phyloP scores from a whole-genome alignment of 1,139 yeast genomes.

The Pichia sp. region DNA sequence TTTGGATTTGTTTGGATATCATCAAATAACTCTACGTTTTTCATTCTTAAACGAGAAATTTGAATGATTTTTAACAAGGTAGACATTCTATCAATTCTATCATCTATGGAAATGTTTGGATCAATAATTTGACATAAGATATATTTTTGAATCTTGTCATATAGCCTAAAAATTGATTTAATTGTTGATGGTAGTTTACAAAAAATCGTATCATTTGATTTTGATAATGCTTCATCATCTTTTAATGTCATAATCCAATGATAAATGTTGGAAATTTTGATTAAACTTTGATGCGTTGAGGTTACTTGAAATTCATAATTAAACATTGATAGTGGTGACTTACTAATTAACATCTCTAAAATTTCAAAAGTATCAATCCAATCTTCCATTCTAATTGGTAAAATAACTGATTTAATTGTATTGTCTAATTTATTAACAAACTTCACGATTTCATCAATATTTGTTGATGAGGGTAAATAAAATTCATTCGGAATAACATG shows the following conservation, averaged over 20 bases:
- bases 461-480: slow-evolving; percentile 24
- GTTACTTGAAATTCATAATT: slow-evolving; percentile 44
- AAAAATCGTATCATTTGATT: slow-evolving; percentile 35
- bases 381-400: slow-evolving; percentile 57
- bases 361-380: slow-evolving; percentile 77
- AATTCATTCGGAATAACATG: slow-evolving; percentile 23
- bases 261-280: slow-evolving; percentile 65
- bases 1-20: slow-evolving; percentile 20
- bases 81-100: slow-evolving; percentile 65
- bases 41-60: slow-evolving; percentile 65
- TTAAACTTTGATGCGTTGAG: slow-evolving; percentile 44
- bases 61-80: slow-evolving; percentile 63
- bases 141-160: slow-evolving; percentile 59
- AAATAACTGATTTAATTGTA: slow-evolving; percentile 54
- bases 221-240: slow-evolving; percentile 29
- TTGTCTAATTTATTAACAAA: slow-evolving; percentile 62
- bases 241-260: slow-evolving; percentile 57
- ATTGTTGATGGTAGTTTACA: slow-evolving; percentile 66
- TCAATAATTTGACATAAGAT: slow-evolving; percentile 64
- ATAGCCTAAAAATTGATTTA: slow-evolving; percentile 59
- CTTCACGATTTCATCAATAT: slow-evolving; percentile 42
- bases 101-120: slow-evolving; percentile 44
- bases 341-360: slow-evolving; percentile 59
- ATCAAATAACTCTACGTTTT: slow-evolving; percentile 47
- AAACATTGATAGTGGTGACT: slow-evolving; percentile 50